These are phyloP conservation scores for Sphenostylis stenocarpa DNA, from an alignment of 306 rosid genomes.

Conservation along the genomic window DNA sequence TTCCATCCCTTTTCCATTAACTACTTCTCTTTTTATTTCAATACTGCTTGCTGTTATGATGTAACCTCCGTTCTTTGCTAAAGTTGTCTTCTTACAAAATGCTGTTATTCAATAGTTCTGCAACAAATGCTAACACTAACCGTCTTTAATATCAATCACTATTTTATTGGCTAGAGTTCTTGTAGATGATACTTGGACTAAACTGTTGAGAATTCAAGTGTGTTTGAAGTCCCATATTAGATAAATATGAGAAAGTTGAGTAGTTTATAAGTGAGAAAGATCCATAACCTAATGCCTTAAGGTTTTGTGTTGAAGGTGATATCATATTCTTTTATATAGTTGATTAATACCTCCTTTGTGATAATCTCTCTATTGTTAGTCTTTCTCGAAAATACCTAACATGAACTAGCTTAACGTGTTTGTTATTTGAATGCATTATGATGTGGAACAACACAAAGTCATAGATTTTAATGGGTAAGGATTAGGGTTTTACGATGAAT, in stretches of 20 bases:
- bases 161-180: background rate
- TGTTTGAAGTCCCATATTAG: no score
- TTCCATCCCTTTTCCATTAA: background rate
- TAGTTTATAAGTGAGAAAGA: no score
- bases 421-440: background rate
- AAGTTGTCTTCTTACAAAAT: background rate
- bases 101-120: background rate
- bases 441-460: background rate
- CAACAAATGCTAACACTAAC: background rate
- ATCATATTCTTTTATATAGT: no score
- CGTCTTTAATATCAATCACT: background rate
- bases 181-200: background rate
- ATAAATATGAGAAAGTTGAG: no score
- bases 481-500: background rate
- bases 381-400: no score
- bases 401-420: background rate
- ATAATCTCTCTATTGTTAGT: no score
- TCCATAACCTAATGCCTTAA: no score
- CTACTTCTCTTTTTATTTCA: background rate
- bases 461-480: background rate
- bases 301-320: no score
- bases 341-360: no score
- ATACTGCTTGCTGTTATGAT: background rate
- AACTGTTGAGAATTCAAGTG: no score
- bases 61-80: background rate